These are phyloP conservation scores for Acacia melanoxylon DNA, from an alignment of 306 rosid genomes.

Conservation along the genomic window DNA sequence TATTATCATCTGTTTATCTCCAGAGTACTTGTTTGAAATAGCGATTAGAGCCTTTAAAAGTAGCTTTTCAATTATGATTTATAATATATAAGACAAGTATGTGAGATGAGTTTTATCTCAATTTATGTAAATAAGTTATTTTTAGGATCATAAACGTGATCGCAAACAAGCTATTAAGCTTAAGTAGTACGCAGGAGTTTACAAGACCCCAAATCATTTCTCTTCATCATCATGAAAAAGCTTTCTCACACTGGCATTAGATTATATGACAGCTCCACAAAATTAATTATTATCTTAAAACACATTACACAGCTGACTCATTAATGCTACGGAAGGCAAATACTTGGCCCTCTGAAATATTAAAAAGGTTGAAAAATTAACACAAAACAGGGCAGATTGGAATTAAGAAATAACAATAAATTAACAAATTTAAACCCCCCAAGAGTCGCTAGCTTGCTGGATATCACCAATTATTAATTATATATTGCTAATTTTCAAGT, in stretches of 20 bases:
- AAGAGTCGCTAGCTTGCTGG: slow-evolving; percentile 2
- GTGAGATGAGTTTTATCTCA: too few relatives aligned
- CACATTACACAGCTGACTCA: not conserved
- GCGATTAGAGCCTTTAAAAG: too few relatives aligned
- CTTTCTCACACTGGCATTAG: not conserved
- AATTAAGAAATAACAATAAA: not conserved
- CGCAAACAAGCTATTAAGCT: too few relatives aligned
- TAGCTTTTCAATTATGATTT: too few relatives aligned
- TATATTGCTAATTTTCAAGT: slow-evolving; percentile 23
- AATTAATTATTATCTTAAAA: not conserved
- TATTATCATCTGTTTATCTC: not conserved
- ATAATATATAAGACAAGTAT: too few relatives aligned
- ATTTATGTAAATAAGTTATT: too few relatives aligned
- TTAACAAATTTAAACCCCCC: not conserved
- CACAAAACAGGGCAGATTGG: not conserved
- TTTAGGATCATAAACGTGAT: too few relatives aligned
- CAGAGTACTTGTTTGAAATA: too few relatives aligned
- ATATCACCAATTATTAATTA: not conserved
- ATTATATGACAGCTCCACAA: not conserved
- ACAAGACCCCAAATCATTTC: not conserved
- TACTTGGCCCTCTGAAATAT: not conserved
- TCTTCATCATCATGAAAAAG: not conserved
- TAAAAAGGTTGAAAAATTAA: not conserved
- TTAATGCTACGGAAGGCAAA: not conserved
- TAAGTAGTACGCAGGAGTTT: not conserved